phyloP scores from a whole-genome alignment of 768 basidiomycete genomes.

The Baorangia bicolor region DNA sequence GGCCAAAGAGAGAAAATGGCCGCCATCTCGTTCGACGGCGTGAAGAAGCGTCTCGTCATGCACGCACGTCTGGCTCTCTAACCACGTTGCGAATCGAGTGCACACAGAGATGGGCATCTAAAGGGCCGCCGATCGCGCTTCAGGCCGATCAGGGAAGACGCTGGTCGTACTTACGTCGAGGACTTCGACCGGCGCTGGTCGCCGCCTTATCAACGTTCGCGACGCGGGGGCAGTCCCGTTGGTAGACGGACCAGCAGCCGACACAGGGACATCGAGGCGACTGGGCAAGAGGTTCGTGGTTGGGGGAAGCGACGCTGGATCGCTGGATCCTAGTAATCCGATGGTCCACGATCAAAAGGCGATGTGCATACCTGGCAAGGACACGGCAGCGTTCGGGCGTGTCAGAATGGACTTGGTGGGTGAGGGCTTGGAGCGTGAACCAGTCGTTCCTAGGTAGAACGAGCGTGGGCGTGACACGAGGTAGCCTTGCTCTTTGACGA shows the following conservation, averaged over 20 bases:
- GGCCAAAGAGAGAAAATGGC: too few species aligned
- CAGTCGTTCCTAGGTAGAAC: not conserved
- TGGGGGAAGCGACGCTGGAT: not conserved
- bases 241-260: not conserved
- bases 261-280: not conserved
- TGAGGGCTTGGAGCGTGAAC: not conserved
- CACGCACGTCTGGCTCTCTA: constrained; percentile 12
- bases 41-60: not conserved
- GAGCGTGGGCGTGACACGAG: not conserved
- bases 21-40: constrained; percentile 27
- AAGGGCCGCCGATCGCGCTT: not conserved
- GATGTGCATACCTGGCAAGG: constrained; percentile 10
- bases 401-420: constrained; percentile 2
- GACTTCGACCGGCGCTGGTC: not conserved
- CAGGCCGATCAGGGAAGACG: not conserved
- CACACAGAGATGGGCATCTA: constrained; percentile 14
- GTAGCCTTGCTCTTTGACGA: not conserved
- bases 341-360: not conserved
- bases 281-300: not conserved
- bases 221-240: not conserved
- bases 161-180: constrained; percentile 12
- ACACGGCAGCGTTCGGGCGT: too few species aligned
- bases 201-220: not conserved
- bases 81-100: constrained; percentile 17
- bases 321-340: not conserved